Base-by-base conservation (phyloP, 2,329 filamentous ascomycete species). In the Gremmenia infestans region DNA sequence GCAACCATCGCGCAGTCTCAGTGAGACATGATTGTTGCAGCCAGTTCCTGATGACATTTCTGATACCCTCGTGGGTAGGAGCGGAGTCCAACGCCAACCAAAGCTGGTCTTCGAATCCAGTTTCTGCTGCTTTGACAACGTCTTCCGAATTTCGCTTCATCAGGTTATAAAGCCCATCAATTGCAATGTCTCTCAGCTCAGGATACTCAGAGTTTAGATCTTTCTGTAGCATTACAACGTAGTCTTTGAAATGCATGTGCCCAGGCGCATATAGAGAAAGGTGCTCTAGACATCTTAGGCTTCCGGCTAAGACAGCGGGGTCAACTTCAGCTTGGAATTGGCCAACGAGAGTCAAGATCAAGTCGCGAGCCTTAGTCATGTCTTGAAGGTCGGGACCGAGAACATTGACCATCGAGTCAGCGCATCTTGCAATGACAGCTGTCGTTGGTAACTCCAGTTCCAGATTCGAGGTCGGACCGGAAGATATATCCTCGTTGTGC, bases 321-420 rank as follows among this genome's bases (percentile, higher is more conserved):
- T 89, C 85, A 4, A 87, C 80, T 65, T 95, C 89, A 48, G 87
- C 78, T 60, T 89, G 85, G 66, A 97, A 94, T 62, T 95, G 87
- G 3, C 83, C 81, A 3, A 97, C 86, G 8, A 99, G 79, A 0
- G 87, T 94, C 59, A 97, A 80, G 50, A 97, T 94, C 53, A 99
- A 80, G 68, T 97, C 92, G 62, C 94, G 80, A n/a, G 91, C 89
- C 72, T 96, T 97, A 3, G 84, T 85, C 61, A 94, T 85, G 67
- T 97, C 94, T 71, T 97, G 94, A 22, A 99, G 76, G 72, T 99
- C 95, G 0, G 94, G 94, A 0, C 94, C 94, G 11, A 99, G 80
- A 9, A 99, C 94, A 64, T 97, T 97, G 74, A 99, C 91, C 23
- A 96, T 79, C n/a, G 92, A 94, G 72, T 97, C 92, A 32, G 97